Conservation (phyloP, 768 basidiomycete species). For the Phanerochaete carnosa region DNA sequence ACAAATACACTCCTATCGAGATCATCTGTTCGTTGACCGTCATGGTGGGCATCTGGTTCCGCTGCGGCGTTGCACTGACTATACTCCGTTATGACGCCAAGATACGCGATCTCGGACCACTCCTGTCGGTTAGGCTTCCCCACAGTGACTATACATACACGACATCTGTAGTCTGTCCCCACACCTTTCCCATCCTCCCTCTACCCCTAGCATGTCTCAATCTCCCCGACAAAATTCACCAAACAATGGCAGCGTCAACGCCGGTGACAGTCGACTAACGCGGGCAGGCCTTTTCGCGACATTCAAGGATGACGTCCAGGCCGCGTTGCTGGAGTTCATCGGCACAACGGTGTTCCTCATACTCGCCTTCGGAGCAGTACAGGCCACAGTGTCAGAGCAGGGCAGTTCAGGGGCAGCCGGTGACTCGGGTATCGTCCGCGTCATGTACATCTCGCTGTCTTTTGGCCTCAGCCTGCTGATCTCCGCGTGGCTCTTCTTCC, state of each 20-base stretch:
- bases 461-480: constrained; percentile 63
- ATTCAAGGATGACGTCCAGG: constrained; percentile 39
- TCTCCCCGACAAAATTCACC: neutral
- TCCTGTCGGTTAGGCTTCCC: neutral
- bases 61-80: neutral
- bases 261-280: neutral
- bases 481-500: constrained; percentile 66
- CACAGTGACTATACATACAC: neutral
- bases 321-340: constrained; percentile 54
- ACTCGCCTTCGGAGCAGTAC: constrained; percentile 63
- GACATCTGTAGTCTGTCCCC: neutral
- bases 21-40: too few relatives aligned
- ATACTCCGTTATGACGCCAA: neutral
- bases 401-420: constrained; percentile 6
- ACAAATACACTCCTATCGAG: too few relatives aligned
- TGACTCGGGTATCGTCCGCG: constrained; percentile 30
- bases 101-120: neutral
- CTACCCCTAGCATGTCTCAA: neutral
- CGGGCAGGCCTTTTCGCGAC: constrained; percentile 20
- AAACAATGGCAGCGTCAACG: constrained; percentile 1
- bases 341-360: constrained; percentile 62
- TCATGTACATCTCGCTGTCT: constrained; percentile 54
- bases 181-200: neutral
- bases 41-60: neutral
- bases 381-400: constrained; percentile 44